Conservation (phyloP, 129 eudicot species). For the Helianthus tuberosus region DNA sequence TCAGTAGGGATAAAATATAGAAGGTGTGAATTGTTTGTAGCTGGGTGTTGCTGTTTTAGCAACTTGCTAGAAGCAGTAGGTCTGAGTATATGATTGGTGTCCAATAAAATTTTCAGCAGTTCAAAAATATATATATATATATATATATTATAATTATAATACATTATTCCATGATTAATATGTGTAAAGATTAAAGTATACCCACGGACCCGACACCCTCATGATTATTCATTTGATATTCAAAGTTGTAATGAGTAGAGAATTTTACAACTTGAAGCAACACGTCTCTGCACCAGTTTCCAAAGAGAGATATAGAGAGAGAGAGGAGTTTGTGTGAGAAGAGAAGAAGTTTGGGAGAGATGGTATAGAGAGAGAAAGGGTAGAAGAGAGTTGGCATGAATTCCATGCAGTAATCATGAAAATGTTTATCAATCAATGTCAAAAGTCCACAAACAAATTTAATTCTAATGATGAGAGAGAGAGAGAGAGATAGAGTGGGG, state of each 20-base stretch:
- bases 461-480: constrained; percentile 16
- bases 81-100: too few species aligned
- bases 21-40: too few species aligned
- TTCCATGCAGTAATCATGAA: constrained; percentile 48
- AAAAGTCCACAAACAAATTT: constrained; percentile 33
- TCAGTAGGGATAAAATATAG: too few species aligned
- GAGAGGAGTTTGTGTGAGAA: neutral
- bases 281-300: constrained; percentile 15
- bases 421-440: constrained; percentile 36
- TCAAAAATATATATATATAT: neutral
- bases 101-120: too few species aligned
- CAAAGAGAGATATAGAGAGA: neutral
- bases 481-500: constrained; percentile 26
- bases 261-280: constrained; percentile 39
- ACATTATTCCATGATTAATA: constrained; percentile 30
- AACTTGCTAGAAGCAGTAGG: too few species aligned
- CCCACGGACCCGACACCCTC: constrained; percentile 43
- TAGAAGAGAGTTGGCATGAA: constrained; percentile 25
- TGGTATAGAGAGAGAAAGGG: neutral
- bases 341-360: too few species aligned
- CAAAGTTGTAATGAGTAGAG: constrained; percentile 35
- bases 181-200: constrained; percentile 33
- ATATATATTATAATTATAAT: too few species aligned
- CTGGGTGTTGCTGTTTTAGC: too few species aligned
- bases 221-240: constrained; percentile 35